Base-by-base conservation (phyloP, 306 rosid species). In the Leucaena leucocephala region DNA sequence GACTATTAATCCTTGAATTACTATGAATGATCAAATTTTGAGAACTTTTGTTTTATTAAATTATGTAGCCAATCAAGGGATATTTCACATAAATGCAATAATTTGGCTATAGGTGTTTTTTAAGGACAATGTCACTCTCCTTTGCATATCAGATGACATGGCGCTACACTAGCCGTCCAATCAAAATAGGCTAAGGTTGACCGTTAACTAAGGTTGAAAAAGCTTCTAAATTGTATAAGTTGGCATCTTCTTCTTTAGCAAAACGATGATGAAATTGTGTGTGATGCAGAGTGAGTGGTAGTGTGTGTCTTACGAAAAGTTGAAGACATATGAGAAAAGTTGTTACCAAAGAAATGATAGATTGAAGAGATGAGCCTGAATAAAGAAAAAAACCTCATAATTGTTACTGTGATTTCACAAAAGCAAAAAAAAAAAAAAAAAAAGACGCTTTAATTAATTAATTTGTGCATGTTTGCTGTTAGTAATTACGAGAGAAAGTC, bases 401-500 rank as follows among this genome's bases (percentile, higher is more conserved):
- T 82, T 82, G 79, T 45, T 58, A 71, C 57, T 55, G 71, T 74
- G 65, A 81, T 86, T 64, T 57, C 52, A 70, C 59, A 77, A 83
- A 27, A 27, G 27, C 27, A 27, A 27, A 27, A 27, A 27, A 27
- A 27, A 27, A 77, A 79, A 80, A 77, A 83, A 83, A 61, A 71
- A 54, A n/a, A 27, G 67, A 75, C 45, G 52, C 59, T 82, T 85
- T 80, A 17, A 38, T 66, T 16, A 39, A 65, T 65, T 4, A 6
- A 40, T 42, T 27, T 27, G 27, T 27, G 81, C 88, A 87, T 76
- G 81, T 88, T 77, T 67, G 84, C 85, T 89, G 83, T 76, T 27
- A 1, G 82, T 61, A 80, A 87, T 86, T 76, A 84, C 81, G 83
- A 82, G 83, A 82, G 61, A 82, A 82, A 82, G 59, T 81, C 65